Evolutionary conservation across 345 rosid species (phyloP).

Genomic region (Geranium rotundifolium): DNA sequence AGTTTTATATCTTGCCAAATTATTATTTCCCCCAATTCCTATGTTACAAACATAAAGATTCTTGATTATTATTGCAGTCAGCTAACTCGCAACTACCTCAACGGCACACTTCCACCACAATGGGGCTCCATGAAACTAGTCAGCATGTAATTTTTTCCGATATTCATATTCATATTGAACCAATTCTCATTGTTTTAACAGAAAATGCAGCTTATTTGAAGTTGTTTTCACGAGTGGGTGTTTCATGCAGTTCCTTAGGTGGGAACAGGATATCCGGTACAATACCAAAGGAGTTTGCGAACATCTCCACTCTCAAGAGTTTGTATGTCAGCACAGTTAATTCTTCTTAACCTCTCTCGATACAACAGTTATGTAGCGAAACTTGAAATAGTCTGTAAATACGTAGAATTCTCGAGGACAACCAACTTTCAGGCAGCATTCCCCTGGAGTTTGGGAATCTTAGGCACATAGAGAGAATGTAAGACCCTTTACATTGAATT

Average conservation of each 20-base stretch:
- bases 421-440: slow-evolving; percentile 7
- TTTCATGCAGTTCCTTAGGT: not conserved
- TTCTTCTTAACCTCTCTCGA: too few relatives aligned
- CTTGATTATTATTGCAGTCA: not conserved
- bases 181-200: not conserved
- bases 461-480: not conserved
- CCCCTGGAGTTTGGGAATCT: slow-evolving; percentile 8
- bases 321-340: slow-evolving; percentile 1
- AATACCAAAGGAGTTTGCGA: slow-evolving; percentile 10
- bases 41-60: too few relatives aligned
- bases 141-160: slow-evolving; percentile 1
- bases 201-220: not conserved
- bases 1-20: too few relatives aligned
- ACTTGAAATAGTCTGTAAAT: too few relatives aligned
- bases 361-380: too few relatives aligned
- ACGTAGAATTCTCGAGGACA: slow-evolving; percentile 2
- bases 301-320: slow-evolving; percentile 3
- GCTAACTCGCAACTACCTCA: slow-evolving; percentile 5
- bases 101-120: slow-evolving; percentile 5
- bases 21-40: too few relatives aligned
- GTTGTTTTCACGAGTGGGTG: not conserved
- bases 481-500: not conserved
- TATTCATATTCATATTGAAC: too few relatives aligned
- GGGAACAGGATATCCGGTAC: slow-evolving; percentile 10
- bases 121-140: slow-evolving; percentile 6